These are phyloP conservation scores for Penicillium bovifimosum DNA, from an alignment of 495 filamentous ascomycete species.

Conservation along the genomic window DNA sequence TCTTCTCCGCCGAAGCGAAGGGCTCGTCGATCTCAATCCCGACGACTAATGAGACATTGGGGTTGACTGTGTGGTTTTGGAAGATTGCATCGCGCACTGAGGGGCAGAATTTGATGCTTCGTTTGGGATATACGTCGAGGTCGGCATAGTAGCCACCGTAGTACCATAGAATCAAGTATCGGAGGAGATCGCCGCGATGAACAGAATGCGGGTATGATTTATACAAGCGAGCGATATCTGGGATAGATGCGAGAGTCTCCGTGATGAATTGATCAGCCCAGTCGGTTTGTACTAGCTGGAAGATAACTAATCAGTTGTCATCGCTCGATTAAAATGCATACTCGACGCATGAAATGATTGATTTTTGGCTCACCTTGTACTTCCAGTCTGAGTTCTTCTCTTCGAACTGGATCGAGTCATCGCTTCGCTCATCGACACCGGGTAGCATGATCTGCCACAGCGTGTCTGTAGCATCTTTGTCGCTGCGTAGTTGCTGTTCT, in stretches of 20 bases:
- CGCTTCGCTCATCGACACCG: constrained; percentile 16
- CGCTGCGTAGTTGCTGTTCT: constrained; percentile 1
- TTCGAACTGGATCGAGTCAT: constrained; percentile 28
- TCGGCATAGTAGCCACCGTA: constrained; percentile 51
- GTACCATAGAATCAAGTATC: constrained; percentile 44
- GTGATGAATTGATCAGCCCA: constrained; percentile 30
- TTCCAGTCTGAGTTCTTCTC: constrained; percentile 28
- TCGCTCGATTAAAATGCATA: not conserved
- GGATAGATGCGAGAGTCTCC: constrained; percentile 22
- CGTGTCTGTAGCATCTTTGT: constrained; percentile 12
- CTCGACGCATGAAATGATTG: not conserved
- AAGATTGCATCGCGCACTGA: constrained; percentile 23
- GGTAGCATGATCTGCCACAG: constrained; percentile 36
- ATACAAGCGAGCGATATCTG: constrained; percentile 27
- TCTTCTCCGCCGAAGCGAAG: constrained; percentile 29
- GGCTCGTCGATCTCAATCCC: constrained; percentile 42
- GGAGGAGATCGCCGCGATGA: constrained; percentile 44
- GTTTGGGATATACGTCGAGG: constrained; percentile 36
- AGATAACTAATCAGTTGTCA: not conserved
- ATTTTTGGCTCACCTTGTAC: constrained; percentile 25
- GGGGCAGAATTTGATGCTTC: constrained; percentile 29
- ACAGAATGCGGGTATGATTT: constrained; percentile 33
- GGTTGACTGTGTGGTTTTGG: not conserved
- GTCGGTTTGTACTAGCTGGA: constrained; percentile 26
- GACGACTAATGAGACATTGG: constrained; percentile 34